Percentiles rank a stretch among this genome's conserved stretches.
Evolutionary conservation across 352 stramenopile species (phyloP).

Genomic region (Thraustotheca clavata): DNA sequence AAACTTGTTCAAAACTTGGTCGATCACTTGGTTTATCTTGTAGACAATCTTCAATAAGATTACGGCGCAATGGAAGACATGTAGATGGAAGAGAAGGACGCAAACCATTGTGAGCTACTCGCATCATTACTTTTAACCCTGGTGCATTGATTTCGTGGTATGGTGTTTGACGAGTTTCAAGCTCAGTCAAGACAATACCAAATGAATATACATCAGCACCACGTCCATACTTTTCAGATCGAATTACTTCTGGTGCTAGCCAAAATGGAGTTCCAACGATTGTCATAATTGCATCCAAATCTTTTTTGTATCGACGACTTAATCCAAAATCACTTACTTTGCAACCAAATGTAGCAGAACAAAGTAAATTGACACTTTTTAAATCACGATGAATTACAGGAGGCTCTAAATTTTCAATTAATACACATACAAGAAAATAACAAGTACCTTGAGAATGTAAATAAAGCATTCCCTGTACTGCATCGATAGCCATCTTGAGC

Average conservation of each 20-base stretch:
- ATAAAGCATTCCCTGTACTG: constrained; percentile 82
- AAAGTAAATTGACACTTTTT: constrained; percentile 86
- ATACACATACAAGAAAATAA: background rate
- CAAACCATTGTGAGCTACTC: constrained; percentile 59
- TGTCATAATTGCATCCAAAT: constrained; percentile 75
- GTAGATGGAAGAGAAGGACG: constrained; percentile 57
- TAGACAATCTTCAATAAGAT: constrained; percentile 71
- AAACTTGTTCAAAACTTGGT: constrained; percentile 68
- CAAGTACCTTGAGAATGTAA: constrained; percentile 52
- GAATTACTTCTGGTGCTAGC: constrained; percentile 83
- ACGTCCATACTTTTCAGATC: constrained; percentile 71
- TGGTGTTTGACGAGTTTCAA: constrained; percentile 72
- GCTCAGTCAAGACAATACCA: constrained; percentile 79
- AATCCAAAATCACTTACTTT: constrained; percentile 85
- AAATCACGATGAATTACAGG: constrained; percentile 80
- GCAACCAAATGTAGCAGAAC: constrained; percentile 79
- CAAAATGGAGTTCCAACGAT: constrained; percentile 81
- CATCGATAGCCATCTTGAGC: constrained; percentile 82
- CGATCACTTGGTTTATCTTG: constrained; percentile 39
- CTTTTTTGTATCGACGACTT: constrained; percentile 70
- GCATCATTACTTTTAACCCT: constrained; percentile 72
- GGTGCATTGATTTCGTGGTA: constrained; percentile 71
- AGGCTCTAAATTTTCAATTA: constrained; percentile 28
- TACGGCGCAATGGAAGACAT: constrained; percentile 44
- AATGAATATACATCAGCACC: constrained; percentile 85